Percentiles rank a stretch among this genome's conserved stretches.
Evolutionary conservation across 257 asterid genomes (phyloP).

Genomic region (Solanum pimpinellifolium): DNA sequence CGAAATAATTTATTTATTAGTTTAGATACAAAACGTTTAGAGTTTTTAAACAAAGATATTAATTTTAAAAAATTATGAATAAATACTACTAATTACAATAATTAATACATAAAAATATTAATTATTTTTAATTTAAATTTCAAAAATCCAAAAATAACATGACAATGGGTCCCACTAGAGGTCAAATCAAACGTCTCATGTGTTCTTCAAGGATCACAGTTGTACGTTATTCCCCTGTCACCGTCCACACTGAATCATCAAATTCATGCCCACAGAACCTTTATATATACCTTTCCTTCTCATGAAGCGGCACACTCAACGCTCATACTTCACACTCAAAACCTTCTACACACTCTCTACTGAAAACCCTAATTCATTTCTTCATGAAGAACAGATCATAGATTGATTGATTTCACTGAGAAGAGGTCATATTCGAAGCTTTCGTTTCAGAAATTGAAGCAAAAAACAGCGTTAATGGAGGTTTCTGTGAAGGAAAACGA

Average conservation of each 20-base stretch:
- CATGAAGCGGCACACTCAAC: neutral
- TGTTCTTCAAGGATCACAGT: neutral
- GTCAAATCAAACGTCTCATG: neutral
- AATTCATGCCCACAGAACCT: neutral
- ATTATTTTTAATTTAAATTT: no score
- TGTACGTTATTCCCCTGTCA: neutral
- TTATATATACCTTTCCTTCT: neutral
- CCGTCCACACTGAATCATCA: neutral
- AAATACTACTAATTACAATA: no score
- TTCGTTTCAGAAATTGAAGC: neutral
- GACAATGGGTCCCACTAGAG: neutral
- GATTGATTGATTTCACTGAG: neutral
- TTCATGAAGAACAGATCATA: neutral
- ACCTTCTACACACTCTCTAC: neutral
- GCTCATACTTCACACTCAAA: neutral
- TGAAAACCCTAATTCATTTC: neutral
- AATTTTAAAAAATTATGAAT: no score
- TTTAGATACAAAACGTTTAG: no score
- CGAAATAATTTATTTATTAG: no score
- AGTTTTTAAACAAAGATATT: neutral
- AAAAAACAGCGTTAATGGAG: neutral
- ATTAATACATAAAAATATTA: no score
- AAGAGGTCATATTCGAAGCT: neutral
- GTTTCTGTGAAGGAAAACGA: conserved; percentile 35
- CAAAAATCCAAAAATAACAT: no score